Evolutionary conservation across 805 yeast genomes (phyloP).

Genomic region (Ogataea glucozyma): DNA sequence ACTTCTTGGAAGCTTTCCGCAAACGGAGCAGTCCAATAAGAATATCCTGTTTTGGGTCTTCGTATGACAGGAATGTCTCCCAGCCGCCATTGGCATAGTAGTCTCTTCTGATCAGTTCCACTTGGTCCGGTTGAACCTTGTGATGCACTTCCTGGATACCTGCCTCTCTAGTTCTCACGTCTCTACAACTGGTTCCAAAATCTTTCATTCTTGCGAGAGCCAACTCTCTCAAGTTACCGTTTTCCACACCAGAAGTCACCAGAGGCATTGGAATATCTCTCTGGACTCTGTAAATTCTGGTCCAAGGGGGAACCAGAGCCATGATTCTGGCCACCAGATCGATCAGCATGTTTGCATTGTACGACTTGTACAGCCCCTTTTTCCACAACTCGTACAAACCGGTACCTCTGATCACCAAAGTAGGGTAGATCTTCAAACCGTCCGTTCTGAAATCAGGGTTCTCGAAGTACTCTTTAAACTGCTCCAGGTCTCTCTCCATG

Average conservation of each 20-base stretch:
- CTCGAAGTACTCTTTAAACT: slow-evolving; percentile 93
- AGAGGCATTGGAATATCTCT: slow-evolving; percentile 99
- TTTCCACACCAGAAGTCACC: slow-evolving; percentile 96
- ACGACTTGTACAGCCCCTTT: slow-evolving; percentile 89
- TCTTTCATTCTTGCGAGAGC: slow-evolving; percentile 98
- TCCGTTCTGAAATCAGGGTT: slow-evolving; percentile 97
- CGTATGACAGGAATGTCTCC: slow-evolving; percentile 96
- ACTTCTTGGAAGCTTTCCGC: slow-evolving; percentile 83
- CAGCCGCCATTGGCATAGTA: slow-evolving; percentile 98
- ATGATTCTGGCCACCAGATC: slow-evolving; percentile 94
- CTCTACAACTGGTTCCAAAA: slow-evolving; percentile 94
- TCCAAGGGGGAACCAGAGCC: slow-evolving; percentile 99
- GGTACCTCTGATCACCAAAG: slow-evolving; percentile 94
- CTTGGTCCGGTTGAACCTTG: slow-evolving; percentile 95
- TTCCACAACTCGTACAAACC: slow-evolving; percentile 98
- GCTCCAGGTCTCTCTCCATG: slow-evolving; percentile 96
- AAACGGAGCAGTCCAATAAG: slow-evolving; percentile 87
- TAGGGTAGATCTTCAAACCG: slow-evolving; percentile 93
- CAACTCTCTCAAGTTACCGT: slow-evolving; percentile 92
- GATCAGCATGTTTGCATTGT: slow-evolving; percentile 89
- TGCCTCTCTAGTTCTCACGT: slow-evolving; percentile 96
- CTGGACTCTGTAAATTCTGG: slow-evolving; percentile 96
- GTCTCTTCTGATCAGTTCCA: slow-evolving; percentile 91
- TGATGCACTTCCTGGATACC: slow-evolving; percentile 99
- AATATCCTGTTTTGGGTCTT: slow-evolving; percentile 96